These are phyloP conservation scores for Calocera cornea DNA, from an alignment of 768 basidiomycete genomes.

Conservation along the genomic window DNA sequence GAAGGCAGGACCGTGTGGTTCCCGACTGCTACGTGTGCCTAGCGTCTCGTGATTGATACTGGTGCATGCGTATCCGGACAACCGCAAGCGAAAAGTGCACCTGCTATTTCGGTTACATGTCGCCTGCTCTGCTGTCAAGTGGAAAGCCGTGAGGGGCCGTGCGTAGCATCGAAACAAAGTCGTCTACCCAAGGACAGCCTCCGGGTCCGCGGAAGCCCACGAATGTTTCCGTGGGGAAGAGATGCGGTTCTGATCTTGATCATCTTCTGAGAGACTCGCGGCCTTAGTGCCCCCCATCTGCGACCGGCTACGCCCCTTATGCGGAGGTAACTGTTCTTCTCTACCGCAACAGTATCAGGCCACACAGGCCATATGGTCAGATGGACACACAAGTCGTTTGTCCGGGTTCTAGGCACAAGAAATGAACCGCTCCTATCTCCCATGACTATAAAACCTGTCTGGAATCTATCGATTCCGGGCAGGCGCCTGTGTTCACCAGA, in stretches of 20 bases:
- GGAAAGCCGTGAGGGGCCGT: neutral
- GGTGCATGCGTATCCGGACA: too few species aligned
- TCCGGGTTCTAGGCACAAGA: too few species aligned
- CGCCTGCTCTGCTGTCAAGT: neutral
- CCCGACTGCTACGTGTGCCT: too few species aligned
- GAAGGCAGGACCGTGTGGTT: too few species aligned
- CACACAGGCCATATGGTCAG: neutral
- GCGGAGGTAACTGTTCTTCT: neutral
- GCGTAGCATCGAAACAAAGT: neutral
- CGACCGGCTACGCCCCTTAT: neutral
- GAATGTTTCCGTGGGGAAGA: neutral
- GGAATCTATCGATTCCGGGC: neutral
- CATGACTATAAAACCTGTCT: neutral
- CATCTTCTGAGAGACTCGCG: neutral
- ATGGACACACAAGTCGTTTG: neutral
- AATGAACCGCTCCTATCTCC: neutral
- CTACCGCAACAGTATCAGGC: neutral
- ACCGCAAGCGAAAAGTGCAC: too few species aligned
- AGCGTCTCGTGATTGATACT: too few species aligned
- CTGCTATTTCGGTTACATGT: neutral
- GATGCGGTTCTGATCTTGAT: neutral
- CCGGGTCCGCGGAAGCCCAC: neutral
- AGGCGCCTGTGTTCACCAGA: neutral
- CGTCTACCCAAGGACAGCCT: neutral
- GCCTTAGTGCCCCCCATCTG: neutral